Base-by-base conservation (phyloP, 345 rosid species). In the Bruguiera gymnorhiza region DNA sequence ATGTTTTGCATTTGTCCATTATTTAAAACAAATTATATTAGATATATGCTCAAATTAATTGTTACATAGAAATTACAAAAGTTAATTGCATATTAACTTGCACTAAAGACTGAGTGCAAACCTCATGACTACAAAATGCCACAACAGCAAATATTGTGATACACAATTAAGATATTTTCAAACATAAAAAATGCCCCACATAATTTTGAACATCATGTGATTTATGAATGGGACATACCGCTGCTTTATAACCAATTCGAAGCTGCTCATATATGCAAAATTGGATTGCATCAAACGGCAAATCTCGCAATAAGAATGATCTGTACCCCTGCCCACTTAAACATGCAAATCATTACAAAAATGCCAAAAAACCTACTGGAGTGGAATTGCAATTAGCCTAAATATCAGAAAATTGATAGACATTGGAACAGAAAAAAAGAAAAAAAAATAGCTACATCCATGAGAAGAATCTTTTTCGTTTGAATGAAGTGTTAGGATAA, bases 201-300 rank as follows among this genome's bases (percentile, higher is more conserved):
- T n/a, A 70, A 74, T 9, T 51, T 63, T n/a, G 23, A 71, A 52
- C 15, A 18, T 20, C 31, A 55, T 31, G 37, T 56, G 55, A 19
- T 21, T 24, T n/a, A 5, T 7, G 20, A 48, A n/a, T 55, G 79
- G 77, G 71, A 65, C 86, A 85, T 86, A 89, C 98, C 34, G 87
- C 96, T 24, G 58, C 84, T 71, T 85, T 95, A 78, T 92, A 95
- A 51, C 96, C 97, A 70, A 95, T 75, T 66, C 96, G 86, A 53
- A 95, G 86, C 82, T 95, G 98, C 86, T 95, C 98, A 48, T 95
- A 95, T 74, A 92, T 83, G 81, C 98, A 95, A 81, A 95, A 95
- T 73, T 95, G 98, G 75, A 90, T 83, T 50, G 97, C 99, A 80
- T 95, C 99, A 82, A 95, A 95, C 27, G 97, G 97, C 79, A 95